Conservation (phyloP, 371 early-diverging fungal species). For the Capillidium heterosporum region DNA sequence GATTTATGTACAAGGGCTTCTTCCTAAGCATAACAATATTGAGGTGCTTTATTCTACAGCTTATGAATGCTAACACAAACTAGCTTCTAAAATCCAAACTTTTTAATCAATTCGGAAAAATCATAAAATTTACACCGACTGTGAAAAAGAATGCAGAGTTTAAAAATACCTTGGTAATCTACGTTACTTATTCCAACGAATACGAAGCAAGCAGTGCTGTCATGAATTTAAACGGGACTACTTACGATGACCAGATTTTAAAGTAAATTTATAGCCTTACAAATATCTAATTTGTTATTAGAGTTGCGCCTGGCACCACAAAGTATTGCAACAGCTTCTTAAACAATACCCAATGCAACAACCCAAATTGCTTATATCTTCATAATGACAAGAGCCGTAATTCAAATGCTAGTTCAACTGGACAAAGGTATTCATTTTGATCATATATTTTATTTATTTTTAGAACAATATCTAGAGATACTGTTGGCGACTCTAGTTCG, state of each 20-base stretch:
- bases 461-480: too few species aligned
- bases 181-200: neutral
- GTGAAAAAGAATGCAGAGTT: neutral
- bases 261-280: neutral
- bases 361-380: too few species aligned
- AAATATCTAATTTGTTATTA: neutral
- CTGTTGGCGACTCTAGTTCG: too few species aligned
- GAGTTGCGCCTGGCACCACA: neutral
- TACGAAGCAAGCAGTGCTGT: neutral
- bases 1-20: neutral
- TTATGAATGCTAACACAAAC: neutral
- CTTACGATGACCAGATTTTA: neutral
- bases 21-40: neutral
- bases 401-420: too few species aligned
- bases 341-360: too few species aligned
- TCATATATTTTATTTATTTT: too few species aligned
- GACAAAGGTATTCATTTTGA: too few species aligned
- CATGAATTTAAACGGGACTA: neutral
- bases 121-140: neutral
- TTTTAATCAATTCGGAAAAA: neutral
- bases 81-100: neutral
- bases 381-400: too few species aligned
- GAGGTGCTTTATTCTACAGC: neutral
- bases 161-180: neutral
- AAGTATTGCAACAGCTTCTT: neutral